phyloP scores from a whole-genome alignment of 306 rosid species.

The Rosa chinensis region DNA sequence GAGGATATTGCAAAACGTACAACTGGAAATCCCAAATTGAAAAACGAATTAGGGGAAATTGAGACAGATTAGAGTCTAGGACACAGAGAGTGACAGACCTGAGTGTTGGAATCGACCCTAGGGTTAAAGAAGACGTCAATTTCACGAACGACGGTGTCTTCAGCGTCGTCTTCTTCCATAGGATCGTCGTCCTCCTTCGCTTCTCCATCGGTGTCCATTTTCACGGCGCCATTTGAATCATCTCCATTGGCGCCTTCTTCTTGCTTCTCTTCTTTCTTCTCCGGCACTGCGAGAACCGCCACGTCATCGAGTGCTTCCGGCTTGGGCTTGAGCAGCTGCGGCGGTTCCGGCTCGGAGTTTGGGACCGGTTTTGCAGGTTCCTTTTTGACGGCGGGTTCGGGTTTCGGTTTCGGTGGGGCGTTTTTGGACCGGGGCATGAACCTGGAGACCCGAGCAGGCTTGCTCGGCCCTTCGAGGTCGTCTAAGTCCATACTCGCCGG shows the following conservation, averaged over 20 bases:
- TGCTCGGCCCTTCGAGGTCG: constrained; percentile 53
- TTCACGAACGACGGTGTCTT: constrained; percentile 75
- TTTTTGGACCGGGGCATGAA: constrained; percentile 36
- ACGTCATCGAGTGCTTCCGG: constrained; percentile 24
- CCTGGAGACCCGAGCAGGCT: constrained; percentile 51
- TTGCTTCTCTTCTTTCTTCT: constrained; percentile 34
- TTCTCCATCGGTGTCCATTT: constrained; percentile 43
- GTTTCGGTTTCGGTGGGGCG: constrained; percentile 21
- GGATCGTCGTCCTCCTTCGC: constrained; percentile 36
- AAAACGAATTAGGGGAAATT: background rate
- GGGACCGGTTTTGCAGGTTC: constrained; percentile 25
- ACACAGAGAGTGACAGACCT: constrained; percentile 32
- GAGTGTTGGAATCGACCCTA: constrained; percentile 42
- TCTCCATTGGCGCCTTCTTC: constrained; percentile 7
- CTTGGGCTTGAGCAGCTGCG: constrained; percentile 31
- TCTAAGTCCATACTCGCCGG: constrained; percentile 67
- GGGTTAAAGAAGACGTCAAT: constrained; percentile 75
- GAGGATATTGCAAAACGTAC: constrained; percentile 80
- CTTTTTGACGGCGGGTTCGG: constrained; percentile 29
- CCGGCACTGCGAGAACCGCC: background rate
- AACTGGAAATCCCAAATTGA: constrained; percentile 36
- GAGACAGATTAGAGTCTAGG: background rate
- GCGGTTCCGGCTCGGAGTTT: constrained; percentile 35
- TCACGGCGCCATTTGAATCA: constrained; percentile 31
- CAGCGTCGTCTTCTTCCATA: constrained; percentile 51